These are phyloP conservation scores for Nosema granulosis DNA, from an alignment of 371 early-diverging fungal genomes.

Conservation along the genomic window DNA sequence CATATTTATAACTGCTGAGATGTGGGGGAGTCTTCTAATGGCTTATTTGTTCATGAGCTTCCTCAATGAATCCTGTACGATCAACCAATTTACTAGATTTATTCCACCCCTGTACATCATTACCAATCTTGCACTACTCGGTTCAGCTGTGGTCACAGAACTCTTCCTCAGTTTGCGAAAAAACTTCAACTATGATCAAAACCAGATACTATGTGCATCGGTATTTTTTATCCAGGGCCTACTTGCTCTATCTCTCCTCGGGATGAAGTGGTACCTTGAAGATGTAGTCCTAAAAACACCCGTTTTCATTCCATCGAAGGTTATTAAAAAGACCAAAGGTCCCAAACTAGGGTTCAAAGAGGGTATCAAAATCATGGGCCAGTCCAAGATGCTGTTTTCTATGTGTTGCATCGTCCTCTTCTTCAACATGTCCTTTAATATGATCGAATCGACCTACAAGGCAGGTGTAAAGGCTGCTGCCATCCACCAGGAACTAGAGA, in stretches of 20 bases:
- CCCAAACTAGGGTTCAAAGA: constrained; percentile 61
- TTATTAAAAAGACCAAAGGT: constrained; percentile 41
- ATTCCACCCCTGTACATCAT: constrained; percentile 64
- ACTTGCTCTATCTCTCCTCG: constrained; percentile 46
- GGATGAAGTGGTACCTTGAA: constrained; percentile 55
- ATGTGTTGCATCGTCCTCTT: constrained; percentile 64
- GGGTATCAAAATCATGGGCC: constrained; percentile 60
- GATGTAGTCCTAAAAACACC: constrained; percentile 53
- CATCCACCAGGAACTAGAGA: constrained; percentile 33
- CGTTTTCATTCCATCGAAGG: constrained; percentile 43
- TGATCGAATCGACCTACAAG: constrained; percentile 64
- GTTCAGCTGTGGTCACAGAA: constrained; percentile 53
- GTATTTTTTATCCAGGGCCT: constrained; percentile 53
- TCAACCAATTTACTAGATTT: constrained; percentile 65
- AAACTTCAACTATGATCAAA: constrained; percentile 30
- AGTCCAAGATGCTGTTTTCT: constrained; percentile 60
- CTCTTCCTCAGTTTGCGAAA: constrained; percentile 37
- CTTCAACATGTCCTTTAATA: constrained; percentile 63
- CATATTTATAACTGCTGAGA: constrained; percentile 64
- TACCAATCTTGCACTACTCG: constrained; percentile 62
- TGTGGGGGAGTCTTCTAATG: constrained; percentile 67
- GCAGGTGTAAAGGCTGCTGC: constrained; percentile 49
- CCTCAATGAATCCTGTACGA: constrained; percentile 65
- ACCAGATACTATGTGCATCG: constrained; percentile 30
- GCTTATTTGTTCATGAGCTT: constrained; percentile 66